phyloP scores from a whole-genome alignment of 2,329 filamentous ascomycete species.

The Claviceps africana region DNA sequence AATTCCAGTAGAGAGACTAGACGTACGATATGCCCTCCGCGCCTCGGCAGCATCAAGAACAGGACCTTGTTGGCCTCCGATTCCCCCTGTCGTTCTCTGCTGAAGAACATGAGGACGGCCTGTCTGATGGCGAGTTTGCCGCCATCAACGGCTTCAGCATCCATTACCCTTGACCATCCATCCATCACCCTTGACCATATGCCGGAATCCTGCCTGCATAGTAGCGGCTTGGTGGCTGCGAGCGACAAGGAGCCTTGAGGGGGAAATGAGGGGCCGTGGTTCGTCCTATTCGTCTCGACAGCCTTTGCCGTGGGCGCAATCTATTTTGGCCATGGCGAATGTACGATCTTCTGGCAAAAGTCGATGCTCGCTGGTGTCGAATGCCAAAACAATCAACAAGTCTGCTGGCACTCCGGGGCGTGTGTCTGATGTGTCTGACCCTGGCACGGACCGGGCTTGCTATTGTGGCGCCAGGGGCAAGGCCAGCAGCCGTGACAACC shows the following conservation, averaged over 20 bases:
- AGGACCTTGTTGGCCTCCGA: neutral
- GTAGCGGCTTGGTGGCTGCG: neutral
- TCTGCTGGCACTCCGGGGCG: neutral
- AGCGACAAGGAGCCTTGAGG: neutral
- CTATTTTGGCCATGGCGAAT: constrained; percentile 3
- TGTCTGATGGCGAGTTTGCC: no score
- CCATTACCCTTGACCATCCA: no score
- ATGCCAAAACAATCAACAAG: neutral
- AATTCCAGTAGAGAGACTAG: neutral
- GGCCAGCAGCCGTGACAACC: no score
- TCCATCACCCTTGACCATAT: no score
- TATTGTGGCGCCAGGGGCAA: neutral
- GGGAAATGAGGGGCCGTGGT: neutral
- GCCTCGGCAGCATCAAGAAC: neutral
- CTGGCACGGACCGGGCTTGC: no score
- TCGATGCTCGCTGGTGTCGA: constrained; percentile 3
- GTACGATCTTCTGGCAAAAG: constrained; percentile 5
- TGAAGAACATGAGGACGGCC: no score
- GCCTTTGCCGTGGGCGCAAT: constrained; percentile 2
- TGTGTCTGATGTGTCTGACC: no score
- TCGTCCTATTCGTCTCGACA: neutral
- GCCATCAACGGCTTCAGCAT: no score
- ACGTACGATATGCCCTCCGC: neutral
- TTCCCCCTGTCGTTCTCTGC: neutral
- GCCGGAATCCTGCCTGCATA: no score